Evolutionary conservation across 2,329 filamentous ascomycete genomes (phyloP).

Genomic region (Aspergillus eucalypticola): DNA sequence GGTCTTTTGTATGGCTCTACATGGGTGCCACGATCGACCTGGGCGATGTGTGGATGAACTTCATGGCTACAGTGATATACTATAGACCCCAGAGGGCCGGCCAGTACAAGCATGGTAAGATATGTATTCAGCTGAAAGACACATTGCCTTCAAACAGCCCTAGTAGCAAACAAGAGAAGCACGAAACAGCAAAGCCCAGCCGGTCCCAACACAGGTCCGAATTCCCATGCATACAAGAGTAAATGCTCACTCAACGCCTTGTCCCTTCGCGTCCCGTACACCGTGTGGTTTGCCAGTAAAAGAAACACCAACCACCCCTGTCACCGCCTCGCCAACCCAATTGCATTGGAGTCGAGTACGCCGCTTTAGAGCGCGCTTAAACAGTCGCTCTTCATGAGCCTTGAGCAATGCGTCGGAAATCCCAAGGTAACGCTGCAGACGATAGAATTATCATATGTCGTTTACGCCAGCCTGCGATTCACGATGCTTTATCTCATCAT

Average conservation of each 20-base stretch:
- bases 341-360: not conserved
- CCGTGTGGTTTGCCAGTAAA: slow-evolving; percentile 5
- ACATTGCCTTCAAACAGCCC: not conserved
- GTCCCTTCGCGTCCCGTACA: slow-evolving; percentile 12
- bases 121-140: slow-evolving; percentile 4
- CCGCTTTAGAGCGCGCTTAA: not conserved
- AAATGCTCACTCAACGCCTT: slow-evolving; percentile 13
- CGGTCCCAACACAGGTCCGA: slow-evolving; percentile 2
- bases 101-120: not conserved
- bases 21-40: too few species aligned
- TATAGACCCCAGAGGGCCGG: not conserved
- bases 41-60: not conserved
- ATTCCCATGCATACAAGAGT: slow-evolving; percentile 1
- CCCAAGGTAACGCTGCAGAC: slow-evolving; percentile 1
- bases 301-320: not conserved
- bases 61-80: not conserved
- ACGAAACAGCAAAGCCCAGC: slow-evolving; percentile 12
- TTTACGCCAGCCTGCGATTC: not conserved
- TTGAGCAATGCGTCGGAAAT: not conserved
- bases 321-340: not conserved
- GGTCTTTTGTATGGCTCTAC: too few species aligned
- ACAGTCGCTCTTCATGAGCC: not conserved
- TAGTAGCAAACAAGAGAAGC: slow-evolving; percentile 6
- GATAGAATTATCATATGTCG: not conserved
- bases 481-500: not conserved